Evolutionary conservation across 2,329 filamentous ascomycete genomes (phyloP).

Genomic region (Xylaria sp.): DNA sequence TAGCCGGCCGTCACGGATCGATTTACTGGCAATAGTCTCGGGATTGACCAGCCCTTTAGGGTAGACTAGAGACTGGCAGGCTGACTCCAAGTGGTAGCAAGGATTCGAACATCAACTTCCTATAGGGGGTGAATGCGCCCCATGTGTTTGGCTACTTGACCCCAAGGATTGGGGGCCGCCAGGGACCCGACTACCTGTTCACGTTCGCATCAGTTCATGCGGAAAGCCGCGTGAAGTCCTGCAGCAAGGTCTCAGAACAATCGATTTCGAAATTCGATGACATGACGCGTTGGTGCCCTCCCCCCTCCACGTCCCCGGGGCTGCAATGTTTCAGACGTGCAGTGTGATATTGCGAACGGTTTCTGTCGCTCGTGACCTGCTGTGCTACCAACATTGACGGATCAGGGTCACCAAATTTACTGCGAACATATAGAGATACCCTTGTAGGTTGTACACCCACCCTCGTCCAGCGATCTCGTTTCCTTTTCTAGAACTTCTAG

Average conservation of each 20-base stretch:
- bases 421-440: slow-evolving; percentile 21
- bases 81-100: neutral
- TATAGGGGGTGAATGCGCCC: neutral
- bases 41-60: neutral
- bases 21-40: neutral
- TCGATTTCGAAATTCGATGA: slow-evolving; percentile 19
- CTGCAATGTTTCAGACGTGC: slow-evolving; percentile 10
- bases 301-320: slow-evolving; percentile 12
- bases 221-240: slow-evolving; percentile 20
- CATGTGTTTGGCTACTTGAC: neutral
- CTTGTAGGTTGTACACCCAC: slow-evolving; percentile 9
- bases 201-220: slow-evolving; percentile 28
- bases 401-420: slow-evolving; percentile 6
- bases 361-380: slow-evolving; percentile 23
- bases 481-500: slow-evolving; percentile 8
- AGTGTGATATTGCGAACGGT: slow-evolving; percentile 22
- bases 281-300: slow-evolving; percentile 14
- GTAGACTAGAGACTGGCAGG: neutral
- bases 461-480: slow-evolving; percentile 15
- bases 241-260: slow-evolving; percentile 22
- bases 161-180: neutral
- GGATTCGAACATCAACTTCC: neutral
- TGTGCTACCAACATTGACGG: slow-evolving; percentile 16
- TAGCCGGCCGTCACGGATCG: neutral
- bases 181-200: slow-evolving; percentile 15